Base-by-base conservation (phyloP, 1,284 basidiomycete species). In the Prillingera fragicola region DNA sequence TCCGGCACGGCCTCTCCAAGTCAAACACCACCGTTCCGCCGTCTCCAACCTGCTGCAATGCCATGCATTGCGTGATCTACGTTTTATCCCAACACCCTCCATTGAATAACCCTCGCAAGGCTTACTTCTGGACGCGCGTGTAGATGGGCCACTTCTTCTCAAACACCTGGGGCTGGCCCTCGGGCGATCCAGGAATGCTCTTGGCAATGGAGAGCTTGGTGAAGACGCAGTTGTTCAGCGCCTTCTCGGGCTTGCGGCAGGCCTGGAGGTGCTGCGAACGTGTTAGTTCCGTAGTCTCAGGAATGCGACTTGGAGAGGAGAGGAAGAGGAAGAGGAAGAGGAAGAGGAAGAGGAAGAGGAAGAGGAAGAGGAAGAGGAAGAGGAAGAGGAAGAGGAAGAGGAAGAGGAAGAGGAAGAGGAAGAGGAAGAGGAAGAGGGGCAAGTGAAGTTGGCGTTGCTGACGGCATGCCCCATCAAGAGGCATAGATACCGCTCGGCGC, bases 201-300 rank as follows among this genome's bases (percentile, higher is more conserved):
- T 98, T 98, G 43, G 78, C 80, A 44, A 97, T 77, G 61, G 89
- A 90, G 55, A 98, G 79, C 72, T 96, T 97, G 73, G 94, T 85
- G 63, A 96, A 94, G 75, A 97, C 88, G 74, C 95, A 99, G 55
- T 83, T 77, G 78, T 98, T 99, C 44, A 98, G 78, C 45, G 81
- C 73, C 56, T 84, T 83, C 72, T 99, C 95, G 21, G 83, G 83
- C 71, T 89, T 85, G 58, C 94, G 83, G 72, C 95, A 99, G 33
- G 78, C 79, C 67, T 86, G 85, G 69, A 89, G 91, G 74, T 94
- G 84, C 90, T 92, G 71, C 18, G 3, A 6, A n/a, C 4, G 21
- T 29, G 33, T 49, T 23, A 48, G 50, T 34, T 32, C n/a, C n/a
- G n/a, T n/a, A 13, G 9, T 32, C 10, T 37, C 15, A n/a, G n/a